Conservation (phyloP, 2,329 filamentous ascomycete species). For the Helotiales sp. region DNA sequence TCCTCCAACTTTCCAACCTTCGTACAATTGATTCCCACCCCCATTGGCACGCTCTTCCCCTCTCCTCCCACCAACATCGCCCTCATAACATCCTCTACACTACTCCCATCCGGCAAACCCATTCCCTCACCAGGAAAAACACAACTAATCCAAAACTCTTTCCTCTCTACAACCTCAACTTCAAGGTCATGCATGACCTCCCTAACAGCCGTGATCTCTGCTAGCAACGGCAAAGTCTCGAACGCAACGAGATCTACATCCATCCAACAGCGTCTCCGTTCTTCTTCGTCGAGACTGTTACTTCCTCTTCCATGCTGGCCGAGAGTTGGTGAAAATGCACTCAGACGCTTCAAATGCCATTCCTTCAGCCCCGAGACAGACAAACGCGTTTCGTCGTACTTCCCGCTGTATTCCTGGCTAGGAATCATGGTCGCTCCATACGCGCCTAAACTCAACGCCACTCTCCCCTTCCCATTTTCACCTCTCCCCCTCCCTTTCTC, state of each 20-base stretch:
- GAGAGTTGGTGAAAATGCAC: slow-evolving; percentile 49
- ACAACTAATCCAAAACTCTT: slow-evolving; percentile 62
- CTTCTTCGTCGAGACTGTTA: neutral
- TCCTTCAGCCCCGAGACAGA: slow-evolving; percentile 50
- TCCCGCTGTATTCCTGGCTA: slow-evolving; percentile 67
- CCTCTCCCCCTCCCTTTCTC: slow-evolving; percentile 44
- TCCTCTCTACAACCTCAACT: neutral
- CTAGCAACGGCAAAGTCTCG: slow-evolving; percentile 67
- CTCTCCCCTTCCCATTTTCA: slow-evolving; percentile 43
- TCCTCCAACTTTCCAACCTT: slow-evolving; percentile 65
- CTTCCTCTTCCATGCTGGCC: neutral
- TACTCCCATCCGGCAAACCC: slow-evolving; percentile 61
- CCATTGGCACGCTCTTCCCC: slow-evolving; percentile 54
- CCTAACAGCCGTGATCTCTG: slow-evolving; percentile 65
- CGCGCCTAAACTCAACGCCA: slow-evolving; percentile 67
- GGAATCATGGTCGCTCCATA: slow-evolving; percentile 72
- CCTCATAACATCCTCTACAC: slow-evolving; percentile 49
- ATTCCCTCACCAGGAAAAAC: slow-evolving; percentile 62
- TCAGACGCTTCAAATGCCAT: slow-evolving; percentile 64
- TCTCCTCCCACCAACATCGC: slow-evolving; percentile 43
- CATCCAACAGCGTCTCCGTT: slow-evolving; percentile 31
- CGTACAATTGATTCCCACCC: slow-evolving; percentile 71
- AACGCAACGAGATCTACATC: slow-evolving; percentile 62
- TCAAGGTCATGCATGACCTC: slow-evolving; percentile 42
- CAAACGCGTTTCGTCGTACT: slow-evolving; percentile 58